Conservation (phyloP, 768 basidiomycete genomes). For the Paxillus involutus region DNA sequence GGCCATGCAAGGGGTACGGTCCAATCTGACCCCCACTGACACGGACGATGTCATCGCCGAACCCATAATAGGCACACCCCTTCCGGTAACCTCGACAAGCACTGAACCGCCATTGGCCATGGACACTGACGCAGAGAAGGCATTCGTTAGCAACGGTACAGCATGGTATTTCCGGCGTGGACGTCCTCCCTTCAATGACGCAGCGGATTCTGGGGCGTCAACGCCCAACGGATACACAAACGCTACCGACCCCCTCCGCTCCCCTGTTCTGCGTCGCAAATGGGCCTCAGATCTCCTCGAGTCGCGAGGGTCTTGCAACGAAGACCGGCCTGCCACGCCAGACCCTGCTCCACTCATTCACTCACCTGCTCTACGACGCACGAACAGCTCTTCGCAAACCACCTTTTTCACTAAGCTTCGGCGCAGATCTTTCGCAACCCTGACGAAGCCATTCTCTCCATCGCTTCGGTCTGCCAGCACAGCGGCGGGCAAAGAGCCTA, state of each 20-base stretch:
- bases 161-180: constrained; percentile 55
- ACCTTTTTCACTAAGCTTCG: constrained; percentile 44
- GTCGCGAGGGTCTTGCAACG: constrained; percentile 22
- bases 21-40: constrained; percentile 20
- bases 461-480: constrained; percentile 23
- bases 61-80: constrained; percentile 21
- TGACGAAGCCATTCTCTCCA: constrained; percentile 37
- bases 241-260: constrained; percentile 38
- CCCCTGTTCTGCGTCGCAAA: constrained; percentile 45
- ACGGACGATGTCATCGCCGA: constrained; percentile 19
- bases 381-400: constrained; percentile 18
- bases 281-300: constrained; percentile 47
- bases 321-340: constrained; percentile 12
- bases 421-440: constrained; percentile 44
- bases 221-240: constrained; percentile 31
- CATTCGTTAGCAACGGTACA: constrained; percentile 55
- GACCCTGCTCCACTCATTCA: constrained; percentile 3
- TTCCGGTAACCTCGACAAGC: constrained; percentile 25
- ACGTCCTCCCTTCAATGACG: constrained; percentile 27
- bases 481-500: constrained; percentile 23
- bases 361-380: constrained; percentile 6
- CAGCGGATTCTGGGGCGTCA: constrained; percentile 32
- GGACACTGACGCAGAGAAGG: constrained; percentile 79
- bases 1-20: constrained; percentile 41
- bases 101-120: constrained; percentile 63